phyloP scores from a whole-genome alignment of 2,329 filamentous ascomycete species.

The Torrubiellomyces zombiae region DNA sequence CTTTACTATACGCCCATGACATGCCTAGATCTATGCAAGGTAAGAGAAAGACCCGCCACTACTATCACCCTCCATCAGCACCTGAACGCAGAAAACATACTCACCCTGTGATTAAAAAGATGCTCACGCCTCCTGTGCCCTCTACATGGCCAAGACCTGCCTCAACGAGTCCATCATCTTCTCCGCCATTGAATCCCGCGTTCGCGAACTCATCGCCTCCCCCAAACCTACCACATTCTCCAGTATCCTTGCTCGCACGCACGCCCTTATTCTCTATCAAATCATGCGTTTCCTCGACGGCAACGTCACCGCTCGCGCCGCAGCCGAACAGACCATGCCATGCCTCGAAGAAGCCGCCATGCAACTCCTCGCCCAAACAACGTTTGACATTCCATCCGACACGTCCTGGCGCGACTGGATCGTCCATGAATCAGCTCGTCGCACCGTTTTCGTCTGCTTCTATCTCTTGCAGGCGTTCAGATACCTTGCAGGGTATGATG shows the following conservation, averaged over 20 bases:
- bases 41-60: no score
- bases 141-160: constrained; percentile 32
- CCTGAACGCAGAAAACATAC: no score
- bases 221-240: constrained; percentile 13
- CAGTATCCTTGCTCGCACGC: constrained; percentile 23
- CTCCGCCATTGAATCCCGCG: constrained; percentile 27
- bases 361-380: constrained; percentile 15
- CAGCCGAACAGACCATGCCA: constrained; percentile 18
- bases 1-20: constrained; percentile 27
- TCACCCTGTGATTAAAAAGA: constrained; percentile 22
- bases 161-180: constrained; percentile 30
- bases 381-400: constrained; percentile 19
- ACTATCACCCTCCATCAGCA: no score
- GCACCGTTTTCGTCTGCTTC: constrained; percentile 31
- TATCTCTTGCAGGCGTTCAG: constrained; percentile 25
- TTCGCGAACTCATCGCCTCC: constrained; percentile 23
- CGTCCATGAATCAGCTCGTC: constrained; percentile 34
- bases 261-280: constrained; percentile 32
- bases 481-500: constrained; percentile 13
- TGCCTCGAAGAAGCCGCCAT: constrained; percentile 17
- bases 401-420: constrained; percentile 34
- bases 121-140: constrained; percentile 32
- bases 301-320: constrained; percentile 23
- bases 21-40: constrained; percentile 37
- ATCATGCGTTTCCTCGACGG: constrained; percentile 33